phyloP scores from a whole-genome alignment of 257 asterid genomes.

The Nicotiana noctiflora region DNA sequence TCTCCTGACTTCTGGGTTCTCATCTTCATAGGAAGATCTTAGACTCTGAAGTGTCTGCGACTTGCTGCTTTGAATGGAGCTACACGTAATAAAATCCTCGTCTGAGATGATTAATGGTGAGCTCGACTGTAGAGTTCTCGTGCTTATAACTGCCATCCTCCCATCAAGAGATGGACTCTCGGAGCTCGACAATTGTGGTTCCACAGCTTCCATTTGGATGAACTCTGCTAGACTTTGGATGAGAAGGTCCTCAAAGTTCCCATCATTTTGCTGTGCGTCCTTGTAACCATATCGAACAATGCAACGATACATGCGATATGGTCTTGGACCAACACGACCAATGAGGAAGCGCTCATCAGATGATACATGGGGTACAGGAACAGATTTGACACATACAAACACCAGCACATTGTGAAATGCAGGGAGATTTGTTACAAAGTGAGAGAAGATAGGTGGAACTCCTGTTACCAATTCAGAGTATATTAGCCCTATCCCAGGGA shows the following conservation, averaged over 20 bases:
- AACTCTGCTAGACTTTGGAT: constrained; percentile 85
- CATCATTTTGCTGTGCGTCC: constrained; percentile 73
- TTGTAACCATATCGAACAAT: constrained; percentile 87
- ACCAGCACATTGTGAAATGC: constrained; percentile 87
- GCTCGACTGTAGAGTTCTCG: constrained; percentile 28
- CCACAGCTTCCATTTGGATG: constrained; percentile 85
- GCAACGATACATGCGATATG: constrained; percentile 93
- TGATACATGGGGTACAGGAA: constrained; percentile 75
- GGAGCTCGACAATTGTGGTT: constrained; percentile 57
- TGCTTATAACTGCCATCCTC: constrained; percentile 91
- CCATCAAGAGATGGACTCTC: constrained; percentile 66
- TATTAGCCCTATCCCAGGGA: constrained; percentile 86
- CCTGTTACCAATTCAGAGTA: constrained; percentile 92
- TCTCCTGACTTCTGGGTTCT: constrained; percentile 59
- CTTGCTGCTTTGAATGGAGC: constrained; percentile 58
- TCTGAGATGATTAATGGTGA: constrained; percentile 41
- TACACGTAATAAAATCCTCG: constrained; percentile 25
- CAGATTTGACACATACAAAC: constrained; percentile 79
- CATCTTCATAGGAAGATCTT: constrained; percentile 65
- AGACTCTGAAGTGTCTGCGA: constrained; percentile 61
- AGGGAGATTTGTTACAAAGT: constrained; percentile 92
- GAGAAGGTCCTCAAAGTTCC: constrained; percentile 65
- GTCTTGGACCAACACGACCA: constrained; percentile 89
- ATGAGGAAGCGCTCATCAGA: constrained; percentile 84
- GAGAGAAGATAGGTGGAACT: constrained; percentile 87